phyloP scores from a whole-genome alignment of 148 eudicot species.

The Pouteria glomerata region DNA sequence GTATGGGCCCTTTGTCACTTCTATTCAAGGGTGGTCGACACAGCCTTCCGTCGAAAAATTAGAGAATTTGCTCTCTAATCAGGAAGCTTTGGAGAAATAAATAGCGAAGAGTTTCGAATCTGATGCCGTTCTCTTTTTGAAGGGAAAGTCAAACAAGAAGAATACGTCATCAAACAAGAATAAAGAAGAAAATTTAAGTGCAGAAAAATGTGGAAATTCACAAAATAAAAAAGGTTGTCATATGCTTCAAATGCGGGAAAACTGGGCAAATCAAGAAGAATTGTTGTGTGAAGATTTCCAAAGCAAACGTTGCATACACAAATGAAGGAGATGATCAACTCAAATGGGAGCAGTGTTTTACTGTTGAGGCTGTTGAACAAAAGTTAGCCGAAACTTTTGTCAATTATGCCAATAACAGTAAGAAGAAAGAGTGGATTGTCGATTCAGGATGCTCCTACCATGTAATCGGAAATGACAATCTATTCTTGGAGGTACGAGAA shows the following conservation, averaged over 20 bases:
- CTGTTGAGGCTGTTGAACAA: too few relatives aligned
- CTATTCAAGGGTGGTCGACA: conserved; percentile 28
- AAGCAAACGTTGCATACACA: conserved; percentile 8
- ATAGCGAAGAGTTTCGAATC: not conserved
- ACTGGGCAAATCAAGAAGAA: conserved; percentile 14
- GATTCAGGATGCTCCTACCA: conserved; percentile 25
- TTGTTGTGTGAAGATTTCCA: conserved; percentile 9
- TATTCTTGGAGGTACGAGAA: conserved; percentile 6
- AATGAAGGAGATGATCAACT: conserved; percentile 4
- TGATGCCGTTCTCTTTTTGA: conserved; percentile 10
- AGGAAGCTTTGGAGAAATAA: conserved; percentile 23
- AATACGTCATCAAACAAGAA: not conserved
- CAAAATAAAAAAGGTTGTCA: not conserved
- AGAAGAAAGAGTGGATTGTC: conserved; percentile 22
- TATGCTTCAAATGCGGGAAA: conserved; percentile 17
- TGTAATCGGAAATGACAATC: conserved; percentile 13
- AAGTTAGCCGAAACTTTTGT: not conserved
- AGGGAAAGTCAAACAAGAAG: conserved; percentile 7
- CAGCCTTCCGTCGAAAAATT: conserved; percentile 27
- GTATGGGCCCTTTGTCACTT: conserved; percentile 15
- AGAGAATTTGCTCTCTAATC: too few relatives aligned
- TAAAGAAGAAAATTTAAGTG: too few relatives aligned
- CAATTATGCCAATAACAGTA: not conserved
- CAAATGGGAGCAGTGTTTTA: too few relatives aligned
- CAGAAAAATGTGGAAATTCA: not conserved